Base-by-base conservation (phyloP, 805 yeast species). In the Myxozyma kluyveri region DNA sequence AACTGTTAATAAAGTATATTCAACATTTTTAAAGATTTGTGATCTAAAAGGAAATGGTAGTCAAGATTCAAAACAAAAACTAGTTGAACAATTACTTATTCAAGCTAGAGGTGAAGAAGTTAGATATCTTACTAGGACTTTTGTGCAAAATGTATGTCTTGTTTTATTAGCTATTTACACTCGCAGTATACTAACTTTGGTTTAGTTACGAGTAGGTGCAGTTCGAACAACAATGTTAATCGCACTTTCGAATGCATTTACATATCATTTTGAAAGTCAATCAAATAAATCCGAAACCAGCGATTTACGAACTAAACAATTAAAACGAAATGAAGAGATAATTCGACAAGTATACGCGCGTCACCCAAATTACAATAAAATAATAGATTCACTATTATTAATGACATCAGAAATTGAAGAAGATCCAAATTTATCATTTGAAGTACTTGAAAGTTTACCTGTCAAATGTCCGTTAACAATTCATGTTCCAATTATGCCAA, bases 161-260 rank as follows among this genome's bases (percentile, higher is more conserved):
- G 1, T n/a, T 6, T 17, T 35, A 10, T 14, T 2, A 17, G 31
- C 4, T 17, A 6, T 7, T 37, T 24, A 18, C n/a, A n/a, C n/a
- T n/a, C n/a, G 14, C 14, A 14, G 9, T 29, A 14, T 14, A 19
- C 40, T 10, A n/a, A 1, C 32, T 32, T 23, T 4, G n/a, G 14
- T 21, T 9, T 12, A 52, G 51, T 33, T 58, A 33, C 49, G 62
- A 17, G 60, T 59, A 19, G 65, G 65, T 3, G 63, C 62, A 17
- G 61, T 62, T 21, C 42, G 56, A 18, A 60, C 57, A 18, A 57
- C 65, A 10, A 52, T 61, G 52, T 42, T 61, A 14, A 39, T 54
- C 23, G 63, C 65, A 2, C 52, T 62, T 4, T 49, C 65, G 14
- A 47, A 62, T 17, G 65, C 65, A 18, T 61, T 50, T 44, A 39